A percentile compares a stretch with the other conserved stretches of the same genome.
Conservation (phyloP, 495 filamentous ascomycete genomes). For the Daldinia loculata region DNA sequence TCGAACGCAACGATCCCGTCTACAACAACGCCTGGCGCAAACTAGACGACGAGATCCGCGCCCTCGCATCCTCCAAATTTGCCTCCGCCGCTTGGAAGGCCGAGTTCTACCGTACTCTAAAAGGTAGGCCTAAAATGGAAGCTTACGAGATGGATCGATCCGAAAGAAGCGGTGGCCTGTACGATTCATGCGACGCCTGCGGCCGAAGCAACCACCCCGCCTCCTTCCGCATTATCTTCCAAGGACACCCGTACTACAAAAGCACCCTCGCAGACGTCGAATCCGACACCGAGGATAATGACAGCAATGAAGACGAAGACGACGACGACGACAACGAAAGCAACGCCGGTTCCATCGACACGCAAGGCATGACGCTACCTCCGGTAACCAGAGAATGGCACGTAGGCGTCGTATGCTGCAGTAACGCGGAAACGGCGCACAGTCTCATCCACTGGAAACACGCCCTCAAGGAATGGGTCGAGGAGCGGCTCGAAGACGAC, state of each 20-base stretch:
- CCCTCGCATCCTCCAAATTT: slow-evolving; percentile 74
- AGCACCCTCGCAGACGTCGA: slow-evolving; percentile 72
- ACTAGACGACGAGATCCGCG: slow-evolving; percentile 74
- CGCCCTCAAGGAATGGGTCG: slow-evolving; percentile 74
- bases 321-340: slow-evolving; percentile 21
- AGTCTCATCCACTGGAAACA: slow-evolving; percentile 78
- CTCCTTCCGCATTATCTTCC: slow-evolving; percentile 67
- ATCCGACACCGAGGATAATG: slow-evolving; percentile 52
- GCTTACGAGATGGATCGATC: slow-evolving; percentile 41
- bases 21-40: slow-evolving; percentile 79
- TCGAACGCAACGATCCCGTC: slow-evolving; percentile 67
- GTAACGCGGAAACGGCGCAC: slow-evolving; percentile 75
- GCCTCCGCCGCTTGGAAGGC: slow-evolving; percentile 76
- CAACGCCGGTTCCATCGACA: slow-evolving; percentile 50
- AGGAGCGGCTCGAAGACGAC: slow-evolving; percentile 63
- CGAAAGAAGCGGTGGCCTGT: slow-evolving; percentile 45
- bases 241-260: slow-evolving; percentile 74
- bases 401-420: slow-evolving; percentile 62
- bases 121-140: slow-evolving; percentile 66
- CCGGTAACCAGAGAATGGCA: slow-evolving; percentile 51
- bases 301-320: slow-evolving; percentile 40
- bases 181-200: slow-evolving; percentile 76
- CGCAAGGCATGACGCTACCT: slow-evolving; percentile 45
- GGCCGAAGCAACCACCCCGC: slow-evolving; percentile 74
- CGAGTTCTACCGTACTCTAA: slow-evolving; percentile 70